Percentiles rank a stretch among this genome's conserved stretches.
Evolutionary conservation across 306 rosid genomes (phyloP).

Genomic region (Dalbergia oliveri): DNA sequence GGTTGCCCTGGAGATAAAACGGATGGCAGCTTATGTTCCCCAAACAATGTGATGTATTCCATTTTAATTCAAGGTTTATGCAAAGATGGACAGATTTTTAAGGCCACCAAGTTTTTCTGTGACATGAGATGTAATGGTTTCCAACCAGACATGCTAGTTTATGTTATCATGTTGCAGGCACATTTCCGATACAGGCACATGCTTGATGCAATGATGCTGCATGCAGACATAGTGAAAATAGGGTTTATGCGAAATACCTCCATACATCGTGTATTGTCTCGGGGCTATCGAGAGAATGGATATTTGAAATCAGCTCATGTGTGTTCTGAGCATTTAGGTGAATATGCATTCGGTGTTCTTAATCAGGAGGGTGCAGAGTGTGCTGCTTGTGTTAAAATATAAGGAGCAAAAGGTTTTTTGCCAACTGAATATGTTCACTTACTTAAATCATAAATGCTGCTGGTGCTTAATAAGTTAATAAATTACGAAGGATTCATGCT

Average conservation of each 20-base stretch:
- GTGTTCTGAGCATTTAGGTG: slow-evolving; percentile 49
- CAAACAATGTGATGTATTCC: slow-evolving; percentile 62
- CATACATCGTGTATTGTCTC: slow-evolving; percentile 46
- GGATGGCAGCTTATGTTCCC: slow-evolving; percentile 47
- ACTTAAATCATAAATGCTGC: slow-evolving; percentile 13
- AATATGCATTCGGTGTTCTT: slow-evolving; percentile 27
- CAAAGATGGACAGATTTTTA: slow-evolving; percentile 62
- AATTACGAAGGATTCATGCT: background rate
- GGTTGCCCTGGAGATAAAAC: slow-evolving; percentile 24
- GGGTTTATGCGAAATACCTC: slow-evolving; percentile 58
- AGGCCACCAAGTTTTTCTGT: slow-evolving; percentile 68
- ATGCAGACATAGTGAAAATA: slow-evolving; percentile 73
- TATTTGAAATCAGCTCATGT: slow-evolving; percentile 48
- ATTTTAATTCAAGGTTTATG: slow-evolving; percentile 74
- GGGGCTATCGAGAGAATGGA: slow-evolving; percentile 62
- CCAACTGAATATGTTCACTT: background rate
- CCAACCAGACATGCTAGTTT: slow-evolving; percentile 61
- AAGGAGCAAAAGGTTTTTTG: slow-evolving; percentile 8
- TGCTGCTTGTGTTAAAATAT: background rate
- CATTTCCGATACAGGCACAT: slow-evolving; percentile 59
- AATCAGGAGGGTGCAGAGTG: background rate
- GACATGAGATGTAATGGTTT: slow-evolving; percentile 72
- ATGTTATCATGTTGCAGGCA: slow-evolving; percentile 61
- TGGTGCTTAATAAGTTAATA: slow-evolving; percentile 6
- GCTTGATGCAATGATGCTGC: slow-evolving; percentile 73